Evolutionary conservation across 306 rosid species (phyloP).

Genomic region (Cucurbita maxima): DNA sequence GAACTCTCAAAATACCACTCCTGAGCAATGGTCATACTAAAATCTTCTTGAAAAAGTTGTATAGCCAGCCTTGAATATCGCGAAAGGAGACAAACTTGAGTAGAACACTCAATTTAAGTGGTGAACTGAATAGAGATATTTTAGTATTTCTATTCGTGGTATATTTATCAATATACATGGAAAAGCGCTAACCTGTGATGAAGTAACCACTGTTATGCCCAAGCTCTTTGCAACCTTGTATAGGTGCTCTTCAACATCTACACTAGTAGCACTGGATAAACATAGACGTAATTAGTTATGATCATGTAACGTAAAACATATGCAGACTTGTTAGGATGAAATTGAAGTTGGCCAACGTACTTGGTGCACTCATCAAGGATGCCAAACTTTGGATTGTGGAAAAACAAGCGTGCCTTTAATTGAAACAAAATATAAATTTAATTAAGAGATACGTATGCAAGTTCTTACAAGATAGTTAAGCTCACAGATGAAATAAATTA

Average conservation of each 20-base stretch:
- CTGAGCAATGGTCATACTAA: too few species aligned
- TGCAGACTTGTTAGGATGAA: neutral
- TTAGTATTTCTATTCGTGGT: neutral
- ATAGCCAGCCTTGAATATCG: neutral
- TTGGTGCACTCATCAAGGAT: slow-evolving; percentile 98
- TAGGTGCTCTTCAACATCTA: slow-evolving; percentile 94
- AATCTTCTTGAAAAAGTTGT: neutral
- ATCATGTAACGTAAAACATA: neutral
- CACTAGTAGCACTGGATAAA: slow-evolving; percentile 73
- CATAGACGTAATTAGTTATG: neutral
- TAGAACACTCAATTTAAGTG: neutral
- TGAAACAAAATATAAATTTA: slow-evolving; percentile 17
- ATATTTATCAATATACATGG: neutral
- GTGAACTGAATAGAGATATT: neutral
- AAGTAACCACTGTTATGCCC: slow-evolving; percentile 84
- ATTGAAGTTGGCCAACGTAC: slow-evolving; percentile 32
- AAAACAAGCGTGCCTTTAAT: slow-evolving; percentile 82
- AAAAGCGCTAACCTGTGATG: slow-evolving; percentile 69
- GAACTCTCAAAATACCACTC: too few species aligned
- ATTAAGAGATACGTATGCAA: neutral
- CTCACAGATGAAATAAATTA: neutral
- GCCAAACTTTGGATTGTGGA: slow-evolving; percentile 84
- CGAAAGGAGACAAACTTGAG: neutral
- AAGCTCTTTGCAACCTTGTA: slow-evolving; percentile 67
- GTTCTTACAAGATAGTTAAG: slow-evolving; percentile 2